These are phyloP conservation scores for Torulaspora pretoriensis DNA, from an alignment of 1,139 yeast species.

Conservation along the genomic window DNA sequence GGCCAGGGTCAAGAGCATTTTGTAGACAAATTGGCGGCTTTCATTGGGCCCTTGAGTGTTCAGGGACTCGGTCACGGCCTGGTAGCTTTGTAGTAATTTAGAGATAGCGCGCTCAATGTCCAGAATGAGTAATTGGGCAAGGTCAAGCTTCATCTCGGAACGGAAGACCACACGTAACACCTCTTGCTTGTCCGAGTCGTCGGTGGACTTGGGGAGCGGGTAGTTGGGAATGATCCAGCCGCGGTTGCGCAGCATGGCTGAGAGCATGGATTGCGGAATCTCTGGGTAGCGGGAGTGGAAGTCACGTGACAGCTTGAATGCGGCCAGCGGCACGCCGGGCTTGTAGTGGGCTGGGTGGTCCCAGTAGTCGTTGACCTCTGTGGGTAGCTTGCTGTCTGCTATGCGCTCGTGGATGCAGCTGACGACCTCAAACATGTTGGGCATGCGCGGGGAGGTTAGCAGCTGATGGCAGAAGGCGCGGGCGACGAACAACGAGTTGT, in stretches of 20 bases:
- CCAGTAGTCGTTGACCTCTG: constrained; percentile 22
- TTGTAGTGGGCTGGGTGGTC: constrained; percentile 40
- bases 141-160: constrained; percentile 62
- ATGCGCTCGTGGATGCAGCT: constrained; percentile 68
- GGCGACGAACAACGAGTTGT: constrained; percentile 46
- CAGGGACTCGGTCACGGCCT: constrained; percentile 36
- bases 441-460: constrained; percentile 47
- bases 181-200: constrained; percentile 44
- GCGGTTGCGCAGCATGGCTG: constrained; percentile 68
- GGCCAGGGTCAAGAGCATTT: constrained; percentile 26
- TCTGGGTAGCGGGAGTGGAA: constrained; percentile 63
- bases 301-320: constrained; percentile 65
- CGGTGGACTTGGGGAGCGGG: constrained; percentile 63
- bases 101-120: constrained; percentile 59
- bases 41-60: constrained; percentile 9
- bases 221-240: constrained; percentile 92
- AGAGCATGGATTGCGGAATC: constrained; percentile 77
- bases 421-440: constrained; percentile 66
- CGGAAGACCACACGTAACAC: constrained; percentile 84
- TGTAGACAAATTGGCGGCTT: constrained; percentile 21
- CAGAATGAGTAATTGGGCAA: constrained; percentile 65
- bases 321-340: constrained; percentile 86
- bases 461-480: constrained; percentile 28
- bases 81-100: constrained; percentile 46
- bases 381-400: constrained; percentile 18